phyloP scores from a whole-genome alignment of 306 rosid species.

The Delonix regia region DNA sequence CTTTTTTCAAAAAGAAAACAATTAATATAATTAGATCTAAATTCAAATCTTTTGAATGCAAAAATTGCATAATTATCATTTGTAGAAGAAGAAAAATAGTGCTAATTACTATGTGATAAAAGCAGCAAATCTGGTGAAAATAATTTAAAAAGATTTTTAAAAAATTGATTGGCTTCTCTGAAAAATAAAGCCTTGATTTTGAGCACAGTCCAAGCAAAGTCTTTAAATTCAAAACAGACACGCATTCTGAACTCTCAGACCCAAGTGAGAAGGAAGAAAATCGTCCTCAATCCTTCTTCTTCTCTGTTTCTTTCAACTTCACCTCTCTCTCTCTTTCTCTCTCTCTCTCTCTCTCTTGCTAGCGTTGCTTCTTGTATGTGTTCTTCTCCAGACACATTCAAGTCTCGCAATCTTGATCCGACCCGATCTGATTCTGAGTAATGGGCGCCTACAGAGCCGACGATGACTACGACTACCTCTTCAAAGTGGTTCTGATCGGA shows the following conservation, averaged over 20 bases:
- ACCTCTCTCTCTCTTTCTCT: not conserved
- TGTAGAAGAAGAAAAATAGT: too few species aligned
- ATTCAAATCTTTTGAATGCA: too few species aligned
- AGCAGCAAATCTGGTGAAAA: too few species aligned
- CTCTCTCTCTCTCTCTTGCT: not conserved
- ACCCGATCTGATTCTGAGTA: not conserved
- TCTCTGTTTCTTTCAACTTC: not conserved
- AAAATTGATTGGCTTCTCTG: too few species aligned
- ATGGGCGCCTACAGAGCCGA: slow-evolving; percentile 53
- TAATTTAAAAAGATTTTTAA: too few species aligned
- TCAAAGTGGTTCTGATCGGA: slow-evolving; percentile 61
- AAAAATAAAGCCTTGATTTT: not conserved
- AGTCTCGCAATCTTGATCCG: not conserved
- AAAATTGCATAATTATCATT: too few species aligned
- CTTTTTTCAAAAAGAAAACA: too few species aligned
- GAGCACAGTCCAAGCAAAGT: not conserved
- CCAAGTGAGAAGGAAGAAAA: not conserved
- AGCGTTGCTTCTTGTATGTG: not conserved
- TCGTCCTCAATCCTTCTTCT: not conserved
- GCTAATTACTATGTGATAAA: too few species aligned
- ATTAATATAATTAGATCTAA: too few species aligned
- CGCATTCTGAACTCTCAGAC: not conserved
- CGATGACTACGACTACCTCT: slow-evolving; percentile 65
- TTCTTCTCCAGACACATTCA: not conserved
- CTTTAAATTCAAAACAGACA: not conserved